A percentile compares a stretch with the other conserved stretches of the same genome.
Conservation (phyloP, 805 yeast genomes). For the Metschnikowia cerradonensis region DNA sequence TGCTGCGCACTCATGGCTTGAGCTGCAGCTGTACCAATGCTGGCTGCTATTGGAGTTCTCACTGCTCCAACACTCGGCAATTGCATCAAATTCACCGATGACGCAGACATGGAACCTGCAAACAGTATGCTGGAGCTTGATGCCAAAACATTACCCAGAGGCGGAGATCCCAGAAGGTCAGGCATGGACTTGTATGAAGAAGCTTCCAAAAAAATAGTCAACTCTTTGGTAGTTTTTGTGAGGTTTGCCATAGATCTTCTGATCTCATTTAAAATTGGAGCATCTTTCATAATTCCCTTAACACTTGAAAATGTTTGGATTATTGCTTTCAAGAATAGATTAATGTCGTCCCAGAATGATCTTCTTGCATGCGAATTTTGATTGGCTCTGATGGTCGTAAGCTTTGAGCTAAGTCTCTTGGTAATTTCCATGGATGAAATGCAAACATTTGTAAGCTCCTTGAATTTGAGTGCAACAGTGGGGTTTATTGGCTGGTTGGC, state of each 20-base stretch:
- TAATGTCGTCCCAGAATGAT: constrained; percentile 81
- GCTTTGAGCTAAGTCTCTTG: constrained; percentile 53
- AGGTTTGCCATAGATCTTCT: constrained; percentile 75
- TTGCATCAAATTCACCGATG: constrained; percentile 7
- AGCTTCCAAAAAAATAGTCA: constrained; percentile 75
- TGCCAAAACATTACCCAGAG: constrained; percentile 4
- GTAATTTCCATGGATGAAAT: constrained; percentile 80
- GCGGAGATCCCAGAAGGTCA: constrained; percentile 12
- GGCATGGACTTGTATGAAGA: constrained; percentile 19
- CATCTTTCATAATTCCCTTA: constrained; percentile 74
- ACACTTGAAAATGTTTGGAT: constrained; percentile 81
- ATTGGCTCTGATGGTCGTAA: constrained; percentile 48
- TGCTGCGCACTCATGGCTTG: constrained; percentile 15
- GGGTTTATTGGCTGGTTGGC: constrained; percentile 26
- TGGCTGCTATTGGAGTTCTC: constrained; percentile 16
- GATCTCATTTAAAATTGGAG: constrained; percentile 75
- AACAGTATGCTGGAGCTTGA: constrained; percentile 2
- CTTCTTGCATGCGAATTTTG: constrained; percentile 50
- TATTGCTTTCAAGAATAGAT: constrained; percentile 74
- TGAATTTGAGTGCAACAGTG: constrained; percentile 58
- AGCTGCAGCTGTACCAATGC: constrained; percentile 17
- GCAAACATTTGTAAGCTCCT: constrained; percentile 74
- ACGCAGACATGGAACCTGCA: constrained; percentile 1
- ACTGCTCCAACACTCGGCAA: constrained; percentile 5
- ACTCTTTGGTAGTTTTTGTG: constrained; percentile 87